Evolutionary conservation across 371 early-diverging fungal species (phyloP), one percentile per base, ranked within the genome.

Genomic region (Nosema muscidifuracis): DNA sequence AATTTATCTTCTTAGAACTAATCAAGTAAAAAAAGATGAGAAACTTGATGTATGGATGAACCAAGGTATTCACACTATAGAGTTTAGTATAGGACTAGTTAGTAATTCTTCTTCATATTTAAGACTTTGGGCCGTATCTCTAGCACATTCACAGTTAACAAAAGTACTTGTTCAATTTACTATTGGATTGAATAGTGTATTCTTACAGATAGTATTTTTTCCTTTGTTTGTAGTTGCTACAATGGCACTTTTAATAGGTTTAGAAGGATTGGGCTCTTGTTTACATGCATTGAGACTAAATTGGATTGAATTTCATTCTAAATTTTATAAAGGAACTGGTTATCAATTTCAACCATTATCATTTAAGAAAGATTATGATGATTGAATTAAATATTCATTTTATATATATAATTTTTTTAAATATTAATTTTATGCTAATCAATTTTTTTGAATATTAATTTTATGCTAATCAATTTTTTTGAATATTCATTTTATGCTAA

Each of bases 291-390:
- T 97, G 36, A 91, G 99, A 87, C 86, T 99, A 68, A 95, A 95
- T 84, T 99, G 99, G 95, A 93, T 99, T 60, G 99, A 99, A 85
- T 99, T 99, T 84, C 91, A 95, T 81, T 88, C 87, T 83, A 99
- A 97, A 85, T 97, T 97, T 82, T 97, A 94, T 80, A 85, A 85
- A 57, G 94, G 92, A 30, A 84, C 85, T 1, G 95, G 95, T 43
- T 80, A 81, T 63, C 80, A 85, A 76, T 94, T 93, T 82, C 85
- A 84, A 69, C 94, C 95, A 2, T 90, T 94, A 34, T 57, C 67
- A n/a, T 83, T 83, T 50, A 76, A 71, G 36, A 16, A 72, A 31
- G 30, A 22, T 22, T 22, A 65, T 61, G 78, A 74, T 26, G 73
- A 74, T 18, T n/a, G n/a, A n/a, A n/a, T n/a, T 16, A 72, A 71